Evolutionary conservation across 2,329 filamentous ascomycete species (phyloP).

Genomic region (Talaromyces marneffei): DNA sequence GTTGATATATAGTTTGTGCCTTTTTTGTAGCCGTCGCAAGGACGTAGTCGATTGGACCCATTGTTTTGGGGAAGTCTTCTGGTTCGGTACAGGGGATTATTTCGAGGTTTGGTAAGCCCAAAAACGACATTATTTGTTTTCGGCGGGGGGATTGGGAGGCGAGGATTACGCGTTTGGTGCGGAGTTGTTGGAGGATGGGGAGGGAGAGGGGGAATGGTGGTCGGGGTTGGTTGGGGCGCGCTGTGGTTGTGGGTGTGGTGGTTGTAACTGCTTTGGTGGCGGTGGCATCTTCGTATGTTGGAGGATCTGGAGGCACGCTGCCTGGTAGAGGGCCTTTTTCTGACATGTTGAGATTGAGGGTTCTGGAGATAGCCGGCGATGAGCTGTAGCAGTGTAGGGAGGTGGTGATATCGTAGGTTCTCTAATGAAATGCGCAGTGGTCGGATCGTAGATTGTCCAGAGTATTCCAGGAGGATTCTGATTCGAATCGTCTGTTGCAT

Average conservation of each 20-base stretch:
- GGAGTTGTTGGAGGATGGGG: slow-evolving; percentile 70
- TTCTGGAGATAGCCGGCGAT: not conserved
- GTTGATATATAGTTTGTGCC: slow-evolving; percentile 64
- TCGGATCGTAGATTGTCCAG: not conserved
- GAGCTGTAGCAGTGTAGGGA: not conserved
- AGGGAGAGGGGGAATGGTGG: slow-evolving; percentile 62
- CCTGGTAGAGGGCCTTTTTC: slow-evolving; percentile 9
- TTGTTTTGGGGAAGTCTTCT: slow-evolving; percentile 76
- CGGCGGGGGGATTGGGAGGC: slow-evolving; percentile 84
- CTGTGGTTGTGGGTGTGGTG: not conserved
- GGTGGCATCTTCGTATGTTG: slow-evolving; percentile 12
- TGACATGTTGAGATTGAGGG: slow-evolving; percentile 4
- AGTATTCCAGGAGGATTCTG: not conserved
- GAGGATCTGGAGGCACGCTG: slow-evolving; percentile 5
- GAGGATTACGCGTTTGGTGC: slow-evolving; percentile 75
- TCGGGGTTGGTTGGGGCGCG: slow-evolving; percentile 24
- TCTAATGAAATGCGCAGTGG: not conserved
- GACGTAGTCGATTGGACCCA: slow-evolving; percentile 86
- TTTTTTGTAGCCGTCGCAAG: slow-evolving; percentile 79
- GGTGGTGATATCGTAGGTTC: not conserved
- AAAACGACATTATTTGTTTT: slow-evolving; percentile 68
- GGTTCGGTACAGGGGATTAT: slow-evolving; percentile 75
- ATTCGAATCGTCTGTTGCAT: not conserved
- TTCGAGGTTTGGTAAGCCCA: slow-evolving; percentile 77
- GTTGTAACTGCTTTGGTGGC: not conserved